Percentiles rank a stretch among this genome's conserved stretches.
These are phyloP conservation scores for Penicillium argentinense DNA, from an alignment of 495 filamentous ascomycete genomes.

Conservation along the genomic window DNA sequence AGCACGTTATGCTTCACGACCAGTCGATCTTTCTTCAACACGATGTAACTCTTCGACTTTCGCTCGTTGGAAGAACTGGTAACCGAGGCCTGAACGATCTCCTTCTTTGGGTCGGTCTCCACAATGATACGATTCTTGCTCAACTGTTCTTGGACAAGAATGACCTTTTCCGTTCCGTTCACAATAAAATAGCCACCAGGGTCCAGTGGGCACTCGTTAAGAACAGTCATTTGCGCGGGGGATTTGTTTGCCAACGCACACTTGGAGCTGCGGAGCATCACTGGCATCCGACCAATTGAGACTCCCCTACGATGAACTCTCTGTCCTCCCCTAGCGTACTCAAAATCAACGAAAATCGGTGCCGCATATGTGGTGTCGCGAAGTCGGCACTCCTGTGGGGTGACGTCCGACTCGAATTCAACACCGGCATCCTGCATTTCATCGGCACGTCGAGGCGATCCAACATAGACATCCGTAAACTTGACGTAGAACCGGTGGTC, in stretches of 20 bases:
- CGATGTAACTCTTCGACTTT: slow-evolving; percentile 94
- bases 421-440: slow-evolving; percentile 56
- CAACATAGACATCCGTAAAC: slow-evolving; percentile 86
- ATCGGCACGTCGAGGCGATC: slow-evolving; percentile 72
- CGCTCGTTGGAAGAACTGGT: slow-evolving; percentile 96
- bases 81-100: slow-evolving; percentile 93
- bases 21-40: slow-evolving; percentile 87
- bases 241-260: slow-evolving; percentile 79
- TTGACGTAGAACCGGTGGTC: slow-evolving; percentile 84
- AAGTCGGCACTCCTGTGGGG: slow-evolving; percentile 91
- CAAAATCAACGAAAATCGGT: slow-evolving; percentile 84
- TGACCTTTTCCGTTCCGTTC: slow-evolving; percentile 97
- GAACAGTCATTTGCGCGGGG: slow-evolving; percentile 77
- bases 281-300: slow-evolving; percentile 83
- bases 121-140: slow-evolving; percentile 99
- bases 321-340: slow-evolving; percentile 74
- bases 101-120: slow-evolving; percentile 85
- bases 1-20: slow-evolving; percentile 91
- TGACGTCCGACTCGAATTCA: slow-evolving; percentile 58
- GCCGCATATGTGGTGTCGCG: slow-evolving; percentile 96
- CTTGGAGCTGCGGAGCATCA: slow-evolving; percentile 95
- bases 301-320: slow-evolving; percentile 68
- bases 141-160: slow-evolving; percentile 94
- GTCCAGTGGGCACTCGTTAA: slow-evolving; percentile 94
- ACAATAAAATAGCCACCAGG: slow-evolving; percentile 98